A percentile compares a stretch with the other conserved stretches of the same genome.
Evolutionary conservation across 2,329 filamentous ascomycete species (phyloP).

Genomic region (Diaporthe sp.): DNA sequence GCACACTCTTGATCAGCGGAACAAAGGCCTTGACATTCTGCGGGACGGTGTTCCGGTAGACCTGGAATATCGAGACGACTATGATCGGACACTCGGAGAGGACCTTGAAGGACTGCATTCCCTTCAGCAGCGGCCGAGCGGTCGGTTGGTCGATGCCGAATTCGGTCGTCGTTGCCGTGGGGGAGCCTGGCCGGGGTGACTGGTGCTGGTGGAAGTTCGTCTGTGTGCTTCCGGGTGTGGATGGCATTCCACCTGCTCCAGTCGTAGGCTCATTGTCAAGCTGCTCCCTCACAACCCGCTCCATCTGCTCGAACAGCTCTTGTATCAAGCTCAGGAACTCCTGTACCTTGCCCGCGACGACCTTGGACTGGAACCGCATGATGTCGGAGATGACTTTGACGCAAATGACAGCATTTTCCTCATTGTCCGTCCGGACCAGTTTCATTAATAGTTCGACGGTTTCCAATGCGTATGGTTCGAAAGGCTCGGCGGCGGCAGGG

Average conservation of each 20-base stretch:
- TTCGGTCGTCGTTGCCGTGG: constrained; percentile 85
- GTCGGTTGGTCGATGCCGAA: constrained; percentile 86
- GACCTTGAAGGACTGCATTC: constrained; percentile 99
- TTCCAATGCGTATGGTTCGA: constrained; percentile 90
- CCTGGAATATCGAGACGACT: constrained; percentile 97
- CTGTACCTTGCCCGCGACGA: constrained; percentile 84
- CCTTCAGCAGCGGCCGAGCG: constrained; percentile 84
- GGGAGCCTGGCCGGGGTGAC: constrained; percentile 90
- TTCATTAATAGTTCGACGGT: constrained; percentile 92
- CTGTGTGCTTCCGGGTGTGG: constrained; percentile 75
- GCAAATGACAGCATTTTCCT: constrained; percentile 98
- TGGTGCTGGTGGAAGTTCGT: constrained; percentile 76
- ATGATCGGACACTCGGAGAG: constrained; percentile 98
- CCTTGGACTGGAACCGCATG: constrained; percentile 91
- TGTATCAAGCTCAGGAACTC: constrained; percentile 92
- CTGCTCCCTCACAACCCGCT: constrained; percentile 93
- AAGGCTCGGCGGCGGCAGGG: constrained; percentile 80
- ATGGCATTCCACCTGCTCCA: constrained; percentile 71
- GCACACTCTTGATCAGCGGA: constrained; percentile 90
- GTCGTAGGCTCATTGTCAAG: constrained; percentile 82
- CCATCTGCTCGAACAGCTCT: constrained; percentile 96
- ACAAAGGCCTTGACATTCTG: constrained; percentile 94
- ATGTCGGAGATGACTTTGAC: constrained; percentile 99
- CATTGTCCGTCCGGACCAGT: constrained; percentile 91
- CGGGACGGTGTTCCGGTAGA: constrained; percentile 83